Percentiles rank a stretch among this genome's conserved stretches.
phyloP scores from a whole-genome alignment of 2,329 filamentous ascomycete genomes.

The Verticillium nubilum region DNA sequence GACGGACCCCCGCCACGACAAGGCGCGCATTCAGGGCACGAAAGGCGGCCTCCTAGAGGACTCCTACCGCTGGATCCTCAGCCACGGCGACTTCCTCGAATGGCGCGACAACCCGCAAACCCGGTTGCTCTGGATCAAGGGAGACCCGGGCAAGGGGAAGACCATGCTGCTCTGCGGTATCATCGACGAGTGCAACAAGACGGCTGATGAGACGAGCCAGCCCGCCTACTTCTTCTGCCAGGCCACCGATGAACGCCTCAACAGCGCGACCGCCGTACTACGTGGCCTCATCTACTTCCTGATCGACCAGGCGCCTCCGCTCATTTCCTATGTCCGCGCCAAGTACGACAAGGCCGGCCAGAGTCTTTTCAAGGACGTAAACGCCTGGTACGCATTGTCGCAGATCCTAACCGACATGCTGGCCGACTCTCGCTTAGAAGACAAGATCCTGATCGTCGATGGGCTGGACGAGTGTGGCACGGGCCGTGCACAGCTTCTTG shows the following conservation, averaged over 20 bases:
- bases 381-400: slow-evolving; percentile 23
- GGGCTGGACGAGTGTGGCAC: slow-evolving; percentile 2
- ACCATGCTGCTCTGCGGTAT: slow-evolving; percentile 26
- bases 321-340: slow-evolving; percentile 2
- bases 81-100: slow-evolving; percentile 17
- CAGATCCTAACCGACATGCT: slow-evolving; percentile 34
- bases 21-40: slow-evolving; percentile 24
- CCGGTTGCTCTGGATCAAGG: slow-evolving; percentile 26
- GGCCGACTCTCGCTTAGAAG: slow-evolving; percentile 21
- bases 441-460: slow-evolving; percentile 28
- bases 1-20: slow-evolving; percentile 27
- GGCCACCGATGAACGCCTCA: too few relatives aligned
- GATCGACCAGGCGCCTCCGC: slow-evolving; percentile 5
- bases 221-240: slow-evolving; percentile 29
- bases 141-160: slow-evolving; percentile 29
- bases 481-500: slow-evolving; percentile 21
- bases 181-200: slow-evolving; percentile 17
- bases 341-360: slow-evolving; percentile 17
- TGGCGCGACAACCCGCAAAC: slow-evolving; percentile 17
- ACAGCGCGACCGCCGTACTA: too few relatives aligned
- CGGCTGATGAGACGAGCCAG: too few relatives aligned
- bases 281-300: too few relatives aligned
- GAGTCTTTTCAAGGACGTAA: slow-evolving; percentile 29
- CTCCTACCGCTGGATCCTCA: slow-evolving; percentile 26
- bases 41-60: too few relatives aligned